phyloP scores from a whole-genome alignment of 1,284 basidiomycete genomes.

The Sphagnurus paluster region DNA sequence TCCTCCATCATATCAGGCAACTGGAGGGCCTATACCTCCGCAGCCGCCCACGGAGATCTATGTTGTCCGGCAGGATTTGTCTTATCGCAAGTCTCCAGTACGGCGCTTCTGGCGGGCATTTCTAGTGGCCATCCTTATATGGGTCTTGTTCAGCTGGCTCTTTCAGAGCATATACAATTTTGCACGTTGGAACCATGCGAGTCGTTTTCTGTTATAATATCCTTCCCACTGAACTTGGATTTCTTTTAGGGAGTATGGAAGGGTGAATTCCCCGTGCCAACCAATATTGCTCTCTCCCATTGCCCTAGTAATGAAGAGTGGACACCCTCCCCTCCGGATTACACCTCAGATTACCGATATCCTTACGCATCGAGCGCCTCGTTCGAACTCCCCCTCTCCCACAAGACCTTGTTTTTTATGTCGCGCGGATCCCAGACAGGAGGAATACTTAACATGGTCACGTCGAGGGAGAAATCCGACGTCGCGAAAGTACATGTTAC shows the following conservation, averaged over 20 bases:
- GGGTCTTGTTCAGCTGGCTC: constrained; percentile 19
- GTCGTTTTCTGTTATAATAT: not conserved
- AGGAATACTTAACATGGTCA: constrained; percentile 28
- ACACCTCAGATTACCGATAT: constrained; percentile 3
- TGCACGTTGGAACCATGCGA: constrained; percentile 12
- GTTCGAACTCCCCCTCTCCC: constrained; percentile 35
- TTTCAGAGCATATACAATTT: constrained; percentile 17
- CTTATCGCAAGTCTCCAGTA: constrained; percentile 15
- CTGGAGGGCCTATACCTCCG: not conserved
- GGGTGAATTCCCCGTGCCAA: constrained; percentile 20
- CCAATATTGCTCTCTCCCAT: constrained; percentile 15
- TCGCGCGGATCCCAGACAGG: constrained; percentile 34
- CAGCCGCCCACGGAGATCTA: constrained; percentile 14
- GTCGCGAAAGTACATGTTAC: constrained; percentile 32
- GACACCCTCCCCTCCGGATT: constrained; percentile 5
- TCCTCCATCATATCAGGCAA: constrained; percentile 16
- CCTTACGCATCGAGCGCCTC: constrained; percentile 23
- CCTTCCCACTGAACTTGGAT: not conserved
- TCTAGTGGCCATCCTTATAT: constrained; percentile 19
- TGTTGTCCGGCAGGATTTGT: constrained; percentile 1
- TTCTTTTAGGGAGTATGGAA: constrained; percentile 12
- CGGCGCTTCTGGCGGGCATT: constrained; percentile 23
- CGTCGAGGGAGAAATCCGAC: constrained; percentile 25
- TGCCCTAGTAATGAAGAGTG: constrained; percentile 15
- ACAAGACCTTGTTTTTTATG: constrained; percentile 38